Evolutionary conservation across 1,284 basidiomycete genomes (phyloP).

Genomic region (Sporisorium iseilematis-ciliati): DNA sequence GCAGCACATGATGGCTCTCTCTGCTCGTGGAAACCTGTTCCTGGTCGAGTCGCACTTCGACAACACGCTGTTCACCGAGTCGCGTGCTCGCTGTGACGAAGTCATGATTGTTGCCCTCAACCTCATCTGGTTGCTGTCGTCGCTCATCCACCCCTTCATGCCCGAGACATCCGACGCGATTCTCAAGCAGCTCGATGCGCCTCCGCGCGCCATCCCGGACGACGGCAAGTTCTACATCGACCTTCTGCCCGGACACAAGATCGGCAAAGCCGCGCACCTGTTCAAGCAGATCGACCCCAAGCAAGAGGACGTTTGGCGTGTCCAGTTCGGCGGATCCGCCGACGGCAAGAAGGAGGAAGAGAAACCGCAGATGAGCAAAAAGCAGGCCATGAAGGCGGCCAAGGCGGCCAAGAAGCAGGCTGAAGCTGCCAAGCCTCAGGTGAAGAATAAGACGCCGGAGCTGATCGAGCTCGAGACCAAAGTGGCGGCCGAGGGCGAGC

Average conservation of each 20-base stretch:
- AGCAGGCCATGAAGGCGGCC: constrained; percentile 63
- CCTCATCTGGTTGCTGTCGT: constrained; percentile 90
- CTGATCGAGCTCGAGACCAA: constrained; percentile 50
- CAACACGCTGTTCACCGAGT: constrained; percentile 85
- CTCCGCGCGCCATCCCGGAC: constrained; percentile 77
- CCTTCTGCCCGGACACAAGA: constrained; percentile 85
- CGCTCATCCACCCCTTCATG: constrained; percentile 95
- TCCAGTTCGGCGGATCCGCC: constrained; percentile 80
- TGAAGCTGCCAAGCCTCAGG: constrained; percentile 44
- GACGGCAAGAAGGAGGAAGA: constrained; percentile 36
- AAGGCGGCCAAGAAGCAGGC: constrained; percentile 64
- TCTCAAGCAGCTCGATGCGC: constrained; percentile 88
- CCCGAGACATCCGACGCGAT: constrained; percentile 87
- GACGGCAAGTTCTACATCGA: constrained; percentile 75
- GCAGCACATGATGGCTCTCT: constrained; percentile 88
- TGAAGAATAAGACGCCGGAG: constrained; percentile 64
- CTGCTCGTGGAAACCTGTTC: constrained; percentile 92
- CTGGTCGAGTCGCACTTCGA: constrained; percentile 91
- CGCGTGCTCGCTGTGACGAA: constrained; percentile 87
- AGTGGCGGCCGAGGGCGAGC: constrained; percentile 57
- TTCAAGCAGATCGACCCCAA: constrained; percentile 95
- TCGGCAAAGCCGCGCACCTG: constrained; percentile 87
- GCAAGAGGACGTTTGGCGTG: constrained; percentile 85
- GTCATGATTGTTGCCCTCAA: constrained; percentile 90
- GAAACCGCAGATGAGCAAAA: constrained; percentile 65